A percentile compares a stretch with the other conserved stretches of the same genome.
Evolutionary conservation across 1,284 basidiomycete species (phyloP).

Genomic region (Ustilago xerochloae): DNA sequence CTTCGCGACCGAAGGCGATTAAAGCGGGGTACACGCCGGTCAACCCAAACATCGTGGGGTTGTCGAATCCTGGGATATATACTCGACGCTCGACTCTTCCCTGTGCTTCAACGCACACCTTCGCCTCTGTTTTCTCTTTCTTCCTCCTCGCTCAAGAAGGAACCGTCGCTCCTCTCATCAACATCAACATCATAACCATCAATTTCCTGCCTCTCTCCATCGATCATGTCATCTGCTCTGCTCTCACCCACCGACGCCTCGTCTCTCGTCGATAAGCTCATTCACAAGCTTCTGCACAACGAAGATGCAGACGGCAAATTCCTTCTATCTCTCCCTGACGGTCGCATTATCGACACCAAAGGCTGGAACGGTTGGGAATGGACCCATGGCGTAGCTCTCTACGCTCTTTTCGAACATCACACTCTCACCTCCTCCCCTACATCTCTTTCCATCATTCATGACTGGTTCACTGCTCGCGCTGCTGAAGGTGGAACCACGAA

Average conservation of each 20-base stretch:
- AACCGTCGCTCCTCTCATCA: neutral
- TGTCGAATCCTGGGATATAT: neutral
- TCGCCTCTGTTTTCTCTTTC: neutral
- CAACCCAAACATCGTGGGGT: too few relatives aligned
- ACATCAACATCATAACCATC: neutral
- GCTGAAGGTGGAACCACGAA: constrained; percentile 73
- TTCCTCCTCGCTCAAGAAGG: neutral
- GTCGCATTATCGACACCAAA: constrained; percentile 76
- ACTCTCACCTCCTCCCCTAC: constrained; percentile 71
- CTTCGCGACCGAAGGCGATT: neutral
- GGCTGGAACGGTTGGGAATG: constrained; percentile 78
- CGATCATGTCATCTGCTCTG: too few relatives aligned
- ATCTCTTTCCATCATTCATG: constrained; percentile 72
- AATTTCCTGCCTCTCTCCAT: neutral
- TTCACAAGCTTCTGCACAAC: constrained; percentile 70
- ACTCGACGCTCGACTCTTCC: neutral
- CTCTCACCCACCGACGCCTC: constrained; percentile 20
- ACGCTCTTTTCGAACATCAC: constrained; percentile 68
- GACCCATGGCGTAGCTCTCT: constrained; percentile 73
- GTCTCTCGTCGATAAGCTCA: constrained; percentile 30
- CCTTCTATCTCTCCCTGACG: constrained; percentile 73
- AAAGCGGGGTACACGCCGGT: constrained; percentile 1
- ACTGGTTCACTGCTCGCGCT: constrained; percentile 75
- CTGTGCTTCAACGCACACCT: neutral
- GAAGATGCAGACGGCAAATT: constrained; percentile 75